These are phyloP conservation scores for Lentinula detonsa DNA, from an alignment of 768 basidiomycete species.

Conservation along the genomic window DNA sequence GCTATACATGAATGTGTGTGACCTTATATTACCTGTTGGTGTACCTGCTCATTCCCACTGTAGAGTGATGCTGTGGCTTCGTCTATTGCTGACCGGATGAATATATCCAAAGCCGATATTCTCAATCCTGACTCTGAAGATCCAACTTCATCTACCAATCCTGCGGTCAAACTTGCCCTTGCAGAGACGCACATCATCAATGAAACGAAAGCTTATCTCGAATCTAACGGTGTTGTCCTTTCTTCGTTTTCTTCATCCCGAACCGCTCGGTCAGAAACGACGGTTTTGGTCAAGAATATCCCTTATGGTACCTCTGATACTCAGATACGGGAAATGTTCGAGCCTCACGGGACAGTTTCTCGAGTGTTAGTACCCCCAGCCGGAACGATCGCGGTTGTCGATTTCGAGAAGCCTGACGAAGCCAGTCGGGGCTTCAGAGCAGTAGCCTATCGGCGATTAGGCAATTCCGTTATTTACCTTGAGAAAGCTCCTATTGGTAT, in stretches of 20 bases:
- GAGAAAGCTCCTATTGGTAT: slow-evolving; percentile 88
- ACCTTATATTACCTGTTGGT: slow-evolving; percentile 7
- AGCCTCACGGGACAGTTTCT: slow-evolving; percentile 61
- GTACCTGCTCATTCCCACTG: slow-evolving; percentile 14
- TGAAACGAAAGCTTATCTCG: slow-evolving; percentile 89
- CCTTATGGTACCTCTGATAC: slow-evolving; percentile 80
- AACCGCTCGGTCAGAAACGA: slow-evolving; percentile 62
- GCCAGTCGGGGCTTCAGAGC: slow-evolving; percentile 73
- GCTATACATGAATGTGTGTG: slow-evolving; percentile 95
- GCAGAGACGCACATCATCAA: slow-evolving; percentile 96
- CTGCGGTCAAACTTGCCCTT: slow-evolving; percentile 91
- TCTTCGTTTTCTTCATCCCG: slow-evolving; percentile 44
- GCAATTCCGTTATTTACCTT: slow-evolving; percentile 86
- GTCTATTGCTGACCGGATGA: slow-evolving; percentile 86
- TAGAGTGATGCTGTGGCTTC: slow-evolving; percentile 92
- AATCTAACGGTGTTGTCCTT: slow-evolving; percentile 65
- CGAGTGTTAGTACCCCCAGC: slow-evolving; percentile 84
- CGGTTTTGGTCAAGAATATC: slow-evolving; percentile 93
- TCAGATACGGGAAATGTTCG: slow-evolving; percentile 77
- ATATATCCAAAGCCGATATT: slow-evolving; percentile 80
- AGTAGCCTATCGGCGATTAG: slow-evolving; percentile 82
- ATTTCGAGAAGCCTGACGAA: slow-evolving; percentile 67
- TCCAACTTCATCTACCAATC: slow-evolving; percentile 28
- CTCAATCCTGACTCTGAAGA: slow-evolving; percentile 68
- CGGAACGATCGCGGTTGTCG: slow-evolving; percentile 90